Conservation (phyloP, 2,329 filamentous ascomycete species). For the Pseudonectria buxi region DNA sequence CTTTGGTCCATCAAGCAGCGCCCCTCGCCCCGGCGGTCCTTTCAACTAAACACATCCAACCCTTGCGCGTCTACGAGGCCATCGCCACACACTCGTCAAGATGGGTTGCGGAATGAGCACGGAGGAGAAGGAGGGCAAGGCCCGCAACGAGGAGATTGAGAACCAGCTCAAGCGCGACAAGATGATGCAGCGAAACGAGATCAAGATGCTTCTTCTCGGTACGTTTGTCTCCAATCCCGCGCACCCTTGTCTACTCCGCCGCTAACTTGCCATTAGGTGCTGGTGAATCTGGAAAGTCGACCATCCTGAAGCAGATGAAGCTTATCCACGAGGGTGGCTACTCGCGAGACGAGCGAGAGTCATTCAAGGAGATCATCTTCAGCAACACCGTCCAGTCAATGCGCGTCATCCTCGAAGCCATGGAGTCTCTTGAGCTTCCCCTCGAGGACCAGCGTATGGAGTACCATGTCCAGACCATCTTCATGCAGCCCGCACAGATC, state of each 20-base stretch:
- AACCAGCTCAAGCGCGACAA: slow-evolving; percentile 98
- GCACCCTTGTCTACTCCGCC: neutral
- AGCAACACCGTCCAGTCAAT: slow-evolving; percentile 65
- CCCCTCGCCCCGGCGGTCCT: slow-evolving; percentile 12
- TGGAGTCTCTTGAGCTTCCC: slow-evolving; percentile 67
- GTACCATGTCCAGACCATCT: slow-evolving; percentile 96
- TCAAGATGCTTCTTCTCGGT: slow-evolving; percentile 99
- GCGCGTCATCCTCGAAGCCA: slow-evolving; percentile 62
- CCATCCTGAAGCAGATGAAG: slow-evolving; percentile 99
- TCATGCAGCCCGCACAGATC: slow-evolving; percentile 96
- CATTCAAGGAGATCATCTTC: slow-evolving; percentile 66
- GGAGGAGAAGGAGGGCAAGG: slow-evolving; percentile 99
- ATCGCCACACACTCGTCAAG: slow-evolving; percentile 43
- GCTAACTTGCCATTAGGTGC: slow-evolving; percentile 56
- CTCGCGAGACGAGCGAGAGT: slow-evolving; percentile 76
- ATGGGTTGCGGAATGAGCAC: slow-evolving; percentile 99
- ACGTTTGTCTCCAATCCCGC: slow-evolving; percentile 20
- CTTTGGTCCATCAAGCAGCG: neutral
- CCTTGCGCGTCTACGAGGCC: slow-evolving; percentile 10
- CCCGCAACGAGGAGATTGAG: slow-evolving; percentile 99
- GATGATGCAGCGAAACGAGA: slow-evolving; percentile 98
- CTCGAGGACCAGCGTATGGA: slow-evolving; percentile 89
- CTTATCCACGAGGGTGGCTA: slow-evolving; percentile 98
- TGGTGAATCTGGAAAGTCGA: slow-evolving; percentile 92
- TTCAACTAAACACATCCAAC: slow-evolving; percentile 7